phyloP scores from a whole-genome alignment of 1,139 yeast genomes.

The Kodamaea anthophila region DNA sequence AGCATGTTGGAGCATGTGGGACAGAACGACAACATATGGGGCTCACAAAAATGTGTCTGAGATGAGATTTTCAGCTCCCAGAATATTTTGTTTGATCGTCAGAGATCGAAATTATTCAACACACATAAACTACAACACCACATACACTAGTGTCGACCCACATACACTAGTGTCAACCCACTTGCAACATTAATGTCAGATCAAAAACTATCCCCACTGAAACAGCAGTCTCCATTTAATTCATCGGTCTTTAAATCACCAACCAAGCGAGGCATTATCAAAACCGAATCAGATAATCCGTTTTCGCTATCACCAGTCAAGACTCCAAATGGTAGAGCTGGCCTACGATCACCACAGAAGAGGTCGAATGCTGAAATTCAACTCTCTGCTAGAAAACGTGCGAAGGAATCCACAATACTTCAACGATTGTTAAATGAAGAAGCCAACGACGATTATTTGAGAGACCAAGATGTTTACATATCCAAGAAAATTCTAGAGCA shows the following conservation, averaged over 20 bases:
- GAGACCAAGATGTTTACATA: slow-evolving; percentile 34
- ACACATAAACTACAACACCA: too few species aligned
- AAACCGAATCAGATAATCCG: slow-evolving; percentile 8
- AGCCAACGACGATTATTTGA: slow-evolving; percentile 23
- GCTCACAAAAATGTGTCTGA: background rate
- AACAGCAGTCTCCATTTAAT: slow-evolving; percentile 6
- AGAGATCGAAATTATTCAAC: too few species aligned
- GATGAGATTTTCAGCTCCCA: slow-evolving; percentile 7
- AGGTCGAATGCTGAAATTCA: slow-evolving; percentile 38
- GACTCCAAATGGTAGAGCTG: slow-evolving; percentile 43
- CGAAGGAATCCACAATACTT: slow-evolving; percentile 25
- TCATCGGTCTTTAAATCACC: slow-evolving; percentile 14
- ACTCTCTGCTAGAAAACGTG: slow-evolving; percentile 46
- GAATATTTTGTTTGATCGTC: background rate
- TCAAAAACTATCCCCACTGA: slow-evolving; percentile 6
- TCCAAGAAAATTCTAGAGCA: slow-evolving; percentile 38
- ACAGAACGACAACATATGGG: slow-evolving; percentile 78
- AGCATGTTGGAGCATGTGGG: slow-evolving; percentile 92
- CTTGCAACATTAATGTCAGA: too few species aligned
- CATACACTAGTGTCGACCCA: too few species aligned
- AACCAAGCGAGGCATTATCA: slow-evolving; percentile 18
- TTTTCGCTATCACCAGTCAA: slow-evolving; percentile 21
- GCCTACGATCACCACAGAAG: slow-evolving; percentile 39
- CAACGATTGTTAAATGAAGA: slow-evolving; percentile 32
- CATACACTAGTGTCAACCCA: too few species aligned